Evolutionary conservation across 192 early-diverging fungal genomes (phyloP).

Genomic region (Coemansia sp.): DNA sequence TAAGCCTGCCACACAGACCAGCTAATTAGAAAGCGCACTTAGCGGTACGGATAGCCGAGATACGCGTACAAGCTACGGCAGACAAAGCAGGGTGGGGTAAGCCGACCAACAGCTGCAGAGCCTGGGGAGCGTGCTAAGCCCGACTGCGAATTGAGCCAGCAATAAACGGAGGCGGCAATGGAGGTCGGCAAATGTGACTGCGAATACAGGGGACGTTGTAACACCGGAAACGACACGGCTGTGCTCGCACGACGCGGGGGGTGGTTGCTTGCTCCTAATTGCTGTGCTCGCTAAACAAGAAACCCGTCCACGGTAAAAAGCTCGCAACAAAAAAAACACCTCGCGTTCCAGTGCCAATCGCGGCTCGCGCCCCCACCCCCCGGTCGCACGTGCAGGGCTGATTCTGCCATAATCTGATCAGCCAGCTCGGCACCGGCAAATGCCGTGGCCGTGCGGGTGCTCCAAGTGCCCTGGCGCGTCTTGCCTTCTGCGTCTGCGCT

Average conservation of each 20-base stretch:
- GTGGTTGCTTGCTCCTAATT: too few species aligned
- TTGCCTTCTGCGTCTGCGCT: neutral
- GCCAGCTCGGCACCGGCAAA: neutral
- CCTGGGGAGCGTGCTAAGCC: too few species aligned
- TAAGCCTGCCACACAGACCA: neutral
- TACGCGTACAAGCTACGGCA: too few species aligned
- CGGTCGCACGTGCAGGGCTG: neutral
- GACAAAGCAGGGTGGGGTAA: too few species aligned
- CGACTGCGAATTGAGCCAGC: too few species aligned
- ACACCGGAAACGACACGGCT: too few species aligned
- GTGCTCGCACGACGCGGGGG: too few species aligned
- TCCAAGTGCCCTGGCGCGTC: neutral
- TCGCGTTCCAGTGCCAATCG: neutral
- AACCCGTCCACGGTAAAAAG: neutral
- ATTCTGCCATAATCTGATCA: constrained; percentile 2
- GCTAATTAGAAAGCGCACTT: neutral
- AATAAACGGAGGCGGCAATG: too few species aligned
- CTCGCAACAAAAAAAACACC: neutral
- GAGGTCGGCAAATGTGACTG: too few species aligned
- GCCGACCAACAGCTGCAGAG: too few species aligned
- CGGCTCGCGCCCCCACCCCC: neutral
- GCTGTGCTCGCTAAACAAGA: neutral
- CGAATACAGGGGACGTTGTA: too few species aligned
- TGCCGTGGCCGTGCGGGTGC: neutral
- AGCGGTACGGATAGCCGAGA: too few species aligned